These are phyloP conservation scores for Backusella australiensis DNA, from an alignment of 192 early-diverging fungal species.

Conservation along the genomic window DNA sequence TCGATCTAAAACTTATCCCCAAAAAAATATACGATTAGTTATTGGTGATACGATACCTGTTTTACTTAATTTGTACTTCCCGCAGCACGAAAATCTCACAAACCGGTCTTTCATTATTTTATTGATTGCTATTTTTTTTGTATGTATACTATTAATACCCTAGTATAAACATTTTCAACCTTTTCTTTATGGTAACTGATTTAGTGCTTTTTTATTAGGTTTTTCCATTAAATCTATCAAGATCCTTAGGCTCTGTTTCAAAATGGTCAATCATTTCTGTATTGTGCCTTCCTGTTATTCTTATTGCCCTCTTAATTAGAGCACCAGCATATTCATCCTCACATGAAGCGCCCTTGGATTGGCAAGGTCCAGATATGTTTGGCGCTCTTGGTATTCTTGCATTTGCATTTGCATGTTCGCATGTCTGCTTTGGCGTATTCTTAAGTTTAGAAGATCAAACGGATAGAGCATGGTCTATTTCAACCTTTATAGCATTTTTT, in stretches of 20 bases:
- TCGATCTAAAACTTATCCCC: background rate
- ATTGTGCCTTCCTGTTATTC: slow-evolving; percentile 57
- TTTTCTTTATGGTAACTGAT: background rate
- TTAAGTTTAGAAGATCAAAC: slow-evolving; percentile 49
- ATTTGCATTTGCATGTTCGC: slow-evolving; percentile 66
- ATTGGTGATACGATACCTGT: slow-evolving; percentile 53
- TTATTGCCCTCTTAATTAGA: slow-evolving; percentile 55
- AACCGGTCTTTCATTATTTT: slow-evolving; percentile 35
- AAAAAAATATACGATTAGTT: slow-evolving; percentile 23
- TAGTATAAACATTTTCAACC: background rate
- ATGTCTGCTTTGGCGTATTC: slow-evolving; percentile 61
- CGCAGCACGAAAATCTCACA: slow-evolving; percentile 22
- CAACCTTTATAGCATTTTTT: slow-evolving; percentile 47
- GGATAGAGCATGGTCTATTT: slow-evolving; percentile 43
- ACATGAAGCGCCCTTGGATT: slow-evolving; percentile 46
- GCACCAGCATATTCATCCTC: slow-evolving; percentile 53
- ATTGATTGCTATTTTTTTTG: slow-evolving; percentile 36
- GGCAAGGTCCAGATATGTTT: slow-evolving; percentile 58
- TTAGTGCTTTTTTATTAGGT: slow-evolving; percentile 32
- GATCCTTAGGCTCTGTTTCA: slow-evolving; percentile 59
- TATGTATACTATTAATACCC: slow-evolving; percentile 14
- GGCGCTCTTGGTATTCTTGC: slow-evolving; percentile 66
- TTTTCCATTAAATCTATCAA: slow-evolving; percentile 61
- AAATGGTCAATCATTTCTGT: slow-evolving; percentile 59
- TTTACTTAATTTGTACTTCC: slow-evolving; percentile 34